A percentile compares a stretch with the other conserved stretches of the same genome.
phyloP scores from a whole-genome alignment of 2,329 filamentous ascomycete genomes.

The Aspergillus pseudoterreus region DNA sequence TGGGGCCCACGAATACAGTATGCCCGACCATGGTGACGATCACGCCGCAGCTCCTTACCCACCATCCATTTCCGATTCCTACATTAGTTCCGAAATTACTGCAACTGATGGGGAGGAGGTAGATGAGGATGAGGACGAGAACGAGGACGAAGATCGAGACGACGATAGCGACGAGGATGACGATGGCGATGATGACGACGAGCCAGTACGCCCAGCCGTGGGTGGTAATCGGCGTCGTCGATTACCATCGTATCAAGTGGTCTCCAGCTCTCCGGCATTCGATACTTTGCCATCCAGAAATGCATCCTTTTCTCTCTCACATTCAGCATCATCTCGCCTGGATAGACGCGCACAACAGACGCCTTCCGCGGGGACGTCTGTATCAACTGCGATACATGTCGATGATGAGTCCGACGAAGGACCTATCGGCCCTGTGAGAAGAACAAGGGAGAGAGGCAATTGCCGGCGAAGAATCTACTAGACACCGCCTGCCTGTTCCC shows the following conservation, averaged over 20 bases:
- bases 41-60: conserved; percentile 16
- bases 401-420: conserved; percentile 30
- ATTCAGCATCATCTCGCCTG: not conserved
- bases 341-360: not conserved
- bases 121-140: conserved; percentile 14
- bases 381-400: conserved; percentile 20
- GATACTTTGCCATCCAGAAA: not conserved
- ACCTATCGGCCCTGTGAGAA: conserved; percentile 20
- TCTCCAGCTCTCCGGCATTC: conserved; percentile 9
- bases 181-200: conserved; percentile 16
- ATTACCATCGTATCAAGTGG: conserved; percentile 7
- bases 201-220: conserved; percentile 17
- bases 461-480: conserved; percentile 2
- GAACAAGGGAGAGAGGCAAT: conserved; percentile 16
- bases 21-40: conserved; percentile 12
- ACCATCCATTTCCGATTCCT: conserved; percentile 7
- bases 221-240: conserved; percentile 13
- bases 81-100: conserved; percentile 5
- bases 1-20: conserved; percentile 16
- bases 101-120: too few relatives aligned
- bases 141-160: conserved; percentile 8
- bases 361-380: conserved; percentile 16
- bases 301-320: not conserved
- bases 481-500: not conserved
- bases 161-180: conserved; percentile 12